phyloP scores from a whole-genome alignment of 208 protist genomes.

The Trypanosoma melophagium region DNA sequence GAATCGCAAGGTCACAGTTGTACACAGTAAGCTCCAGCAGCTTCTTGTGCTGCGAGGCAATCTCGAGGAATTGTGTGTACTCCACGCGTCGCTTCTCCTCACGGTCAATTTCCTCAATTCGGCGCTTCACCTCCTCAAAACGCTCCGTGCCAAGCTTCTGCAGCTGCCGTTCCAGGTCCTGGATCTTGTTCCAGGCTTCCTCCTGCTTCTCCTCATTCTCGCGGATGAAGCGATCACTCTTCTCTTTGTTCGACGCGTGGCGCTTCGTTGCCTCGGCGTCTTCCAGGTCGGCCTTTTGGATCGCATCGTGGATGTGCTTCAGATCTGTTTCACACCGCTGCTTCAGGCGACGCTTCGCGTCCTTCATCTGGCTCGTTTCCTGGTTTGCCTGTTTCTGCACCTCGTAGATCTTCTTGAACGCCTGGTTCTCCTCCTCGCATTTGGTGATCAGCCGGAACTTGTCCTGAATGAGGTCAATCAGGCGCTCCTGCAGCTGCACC shows the following conservation, averaged over 20 bases:
- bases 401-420: conserved; percentile 77
- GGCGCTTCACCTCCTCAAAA: conserved; percentile 52
- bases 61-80: conserved; percentile 50
- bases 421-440: conserved; percentile 76
- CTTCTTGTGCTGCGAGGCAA: conserved; percentile 58
- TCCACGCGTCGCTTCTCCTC: conserved; percentile 54
- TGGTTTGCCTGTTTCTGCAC: conserved; percentile 64
- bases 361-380: conserved; percentile 55
- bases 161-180: conserved; percentile 51
- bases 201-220: conserved; percentile 59
- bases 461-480: conserved; percentile 75
- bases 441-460: conserved; percentile 77
- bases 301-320: conserved; percentile 60
- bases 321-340: conserved; percentile 58
- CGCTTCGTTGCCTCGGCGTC: conserved; percentile 54
- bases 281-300: conserved; percentile 57
- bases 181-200: conserved; percentile 56
- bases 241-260: conserved; percentile 47
- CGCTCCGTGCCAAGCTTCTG: conserved; percentile 47
- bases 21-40: conserved; percentile 52
- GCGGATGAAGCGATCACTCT: conserved; percentile 41
- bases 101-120: conserved; percentile 55
- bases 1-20: conserved; percentile 55
- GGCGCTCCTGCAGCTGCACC: conserved; percentile 77
- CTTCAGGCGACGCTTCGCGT: conserved; percentile 54